Base-by-base conservation (phyloP, 78 protist species). In the Corallochytrium limacisporum region DNA sequence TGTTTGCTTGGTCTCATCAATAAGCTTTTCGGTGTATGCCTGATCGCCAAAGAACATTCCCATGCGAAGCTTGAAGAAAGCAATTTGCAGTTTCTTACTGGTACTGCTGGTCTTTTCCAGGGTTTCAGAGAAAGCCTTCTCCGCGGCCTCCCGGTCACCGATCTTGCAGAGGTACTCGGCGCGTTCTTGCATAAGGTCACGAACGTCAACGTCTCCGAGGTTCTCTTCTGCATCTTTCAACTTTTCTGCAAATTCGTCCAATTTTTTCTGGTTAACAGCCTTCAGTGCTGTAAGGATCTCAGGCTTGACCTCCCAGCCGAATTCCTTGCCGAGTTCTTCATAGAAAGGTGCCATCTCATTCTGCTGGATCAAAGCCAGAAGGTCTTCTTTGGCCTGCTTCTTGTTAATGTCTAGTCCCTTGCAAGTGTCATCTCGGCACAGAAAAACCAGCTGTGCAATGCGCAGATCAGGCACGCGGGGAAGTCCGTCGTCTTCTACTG, bases 141-240 rank as follows among this genome's bases (percentile, higher is more conserved):
- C 54, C 16, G 92, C 88, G 40, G 35, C 46, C 29, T 75, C 87
- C 87, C 78, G 66, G 53, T 86, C 93, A 26, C 94, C 97, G 29
- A 84, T 95, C 38, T 83, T 26, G 37, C 82, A 69, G 42, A 36
- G 63, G 65, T 62, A 62, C 53, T 77, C 82, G 2, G 95, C 80
- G 56, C 72, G 70, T 0, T 78, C 88, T 31, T 81, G 20, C 51
- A 68, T 18, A 12, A 88, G 89, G 12, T 83, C 96, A 56, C 98
- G 84, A 15, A 91, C 80, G 54, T 95, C 98, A 6, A 72, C 69
- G 61, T 95, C 98, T 33, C 98, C 97, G 32, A 65, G 69, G 72
- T 87, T 84, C 80, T 85, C 82, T 35, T 80, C 85, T 18, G 92
- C 91, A 31, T 89, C 94, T 22, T 51, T 60, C 37, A 94, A 51